Conservation (phyloP, 106 monocot genomes). For the Allium sativum region DNA sequence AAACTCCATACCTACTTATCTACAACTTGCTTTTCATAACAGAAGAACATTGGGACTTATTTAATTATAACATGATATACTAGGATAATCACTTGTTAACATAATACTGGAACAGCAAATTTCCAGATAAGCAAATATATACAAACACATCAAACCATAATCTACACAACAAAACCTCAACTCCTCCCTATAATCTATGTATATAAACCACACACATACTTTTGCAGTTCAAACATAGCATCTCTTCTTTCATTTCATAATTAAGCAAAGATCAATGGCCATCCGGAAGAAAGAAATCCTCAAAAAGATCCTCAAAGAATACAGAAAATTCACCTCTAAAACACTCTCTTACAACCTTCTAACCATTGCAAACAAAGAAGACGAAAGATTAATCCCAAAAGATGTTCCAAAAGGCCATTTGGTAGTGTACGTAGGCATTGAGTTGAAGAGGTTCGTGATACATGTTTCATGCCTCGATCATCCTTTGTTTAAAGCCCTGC, state of each 20-base stretch:
- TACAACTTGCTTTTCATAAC: too few relatives aligned
- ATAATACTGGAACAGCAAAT: too few relatives aligned
- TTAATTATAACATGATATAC: too few relatives aligned
- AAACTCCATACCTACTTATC: too few relatives aligned
- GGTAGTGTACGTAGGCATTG: conserved; percentile 30
- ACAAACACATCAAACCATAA: not conserved
- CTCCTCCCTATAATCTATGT: not conserved
- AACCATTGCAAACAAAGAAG: not conserved
- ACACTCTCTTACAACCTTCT: not conserved
- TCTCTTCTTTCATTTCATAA: not conserved
- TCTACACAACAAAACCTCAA: not conserved
- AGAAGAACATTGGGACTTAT: too few relatives aligned
- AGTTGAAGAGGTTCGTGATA: conserved; percentile 26
- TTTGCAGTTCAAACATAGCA: not conserved
- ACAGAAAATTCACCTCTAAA: conserved; percentile 7
- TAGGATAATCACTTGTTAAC: too few relatives aligned
- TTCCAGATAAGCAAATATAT: too few relatives aligned
- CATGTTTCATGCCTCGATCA: conserved; percentile 14
- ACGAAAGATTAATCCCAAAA: conserved; percentile 10
- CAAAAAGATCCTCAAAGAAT: conserved; percentile 10
- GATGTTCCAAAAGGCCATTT: conserved; percentile 34
- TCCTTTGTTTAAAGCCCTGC: conserved; percentile 24
- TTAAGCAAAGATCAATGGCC: not conserved
- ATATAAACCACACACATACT: not conserved
- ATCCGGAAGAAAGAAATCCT: conserved; percentile 3